Conservation (phyloP, 2,329 filamentous ascomycete genomes). For the Paraconiothyrium brasiliense region DNA sequence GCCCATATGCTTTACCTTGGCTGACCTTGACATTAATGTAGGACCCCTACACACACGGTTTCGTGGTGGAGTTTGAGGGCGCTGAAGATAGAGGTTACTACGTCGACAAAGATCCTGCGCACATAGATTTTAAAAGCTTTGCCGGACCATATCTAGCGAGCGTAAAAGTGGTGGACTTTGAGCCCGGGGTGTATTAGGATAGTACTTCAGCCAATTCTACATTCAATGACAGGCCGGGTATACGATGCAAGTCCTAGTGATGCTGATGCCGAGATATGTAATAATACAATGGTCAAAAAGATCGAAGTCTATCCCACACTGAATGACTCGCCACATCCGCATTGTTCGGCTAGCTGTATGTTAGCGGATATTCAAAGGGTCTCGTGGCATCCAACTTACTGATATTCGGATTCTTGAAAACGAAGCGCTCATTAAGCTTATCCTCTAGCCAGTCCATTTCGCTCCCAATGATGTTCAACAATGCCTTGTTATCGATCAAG, state of each 20-base stretch:
- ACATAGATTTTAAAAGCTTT: slow-evolving; percentile 67
- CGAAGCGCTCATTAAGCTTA: slow-evolving; percentile 88
- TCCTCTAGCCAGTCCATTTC: slow-evolving; percentile 99
- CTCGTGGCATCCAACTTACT: slow-evolving; percentile 70
- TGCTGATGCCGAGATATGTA: slow-evolving; percentile 37
- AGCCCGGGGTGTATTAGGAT: slow-evolving; percentile 58
- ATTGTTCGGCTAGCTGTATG: slow-evolving; percentile 80
- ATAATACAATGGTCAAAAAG: slow-evolving; percentile 14
- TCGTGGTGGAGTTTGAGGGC: slow-evolving; percentile 72
- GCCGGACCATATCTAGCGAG: slow-evolving; percentile 61
- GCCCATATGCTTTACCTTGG: not conserved
- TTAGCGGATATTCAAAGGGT: slow-evolving; percentile 30
- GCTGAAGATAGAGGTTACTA: slow-evolving; percentile 75
- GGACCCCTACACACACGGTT: slow-evolving; percentile 74
- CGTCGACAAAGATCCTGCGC: slow-evolving; percentile 69
- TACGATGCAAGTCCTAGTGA: slow-evolving; percentile 34
- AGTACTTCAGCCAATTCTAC: slow-evolving; percentile 7
- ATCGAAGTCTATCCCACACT: slow-evolving; percentile 58
- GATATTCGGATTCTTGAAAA: slow-evolving; percentile 97
- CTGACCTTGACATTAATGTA: slow-evolving; percentile 17
- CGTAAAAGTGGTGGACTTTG: slow-evolving; percentile 69
- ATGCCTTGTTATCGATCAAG: slow-evolving; percentile 93
- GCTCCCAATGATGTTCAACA: slow-evolving; percentile 97
- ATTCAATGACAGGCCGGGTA: slow-evolving; percentile 24
- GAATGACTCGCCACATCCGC: slow-evolving; percentile 95